Percentiles rank a stretch among this genome's conserved stretches.
These are phyloP conservation scores for Ceratocystiopsis brevicomis DNA, from an alignment of 2,329 filamentous ascomycete species.

Conservation along the genomic window DNA sequence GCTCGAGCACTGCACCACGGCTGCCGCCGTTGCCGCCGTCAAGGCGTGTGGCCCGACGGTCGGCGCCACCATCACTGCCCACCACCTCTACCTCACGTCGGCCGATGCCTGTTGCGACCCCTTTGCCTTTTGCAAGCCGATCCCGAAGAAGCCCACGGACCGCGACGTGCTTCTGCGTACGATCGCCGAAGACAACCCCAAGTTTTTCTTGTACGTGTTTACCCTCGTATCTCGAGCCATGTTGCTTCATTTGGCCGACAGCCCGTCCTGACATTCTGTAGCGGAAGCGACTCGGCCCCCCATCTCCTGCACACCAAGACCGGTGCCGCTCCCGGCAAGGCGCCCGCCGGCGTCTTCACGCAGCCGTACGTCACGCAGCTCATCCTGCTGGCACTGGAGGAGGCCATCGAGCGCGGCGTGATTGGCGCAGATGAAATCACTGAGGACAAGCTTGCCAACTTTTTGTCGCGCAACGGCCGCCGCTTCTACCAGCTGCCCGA, in stretches of 20 bases:
- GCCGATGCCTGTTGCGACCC: constrained; percentile 10
- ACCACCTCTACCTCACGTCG: constrained; percentile 51
- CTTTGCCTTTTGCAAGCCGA: constrained; percentile 41
- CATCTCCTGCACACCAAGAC: constrained; percentile 41
- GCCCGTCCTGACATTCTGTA: not conserved
- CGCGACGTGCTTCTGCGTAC: constrained; percentile 53
- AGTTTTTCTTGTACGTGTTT: constrained; percentile 38
- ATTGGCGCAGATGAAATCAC: constrained; percentile 33
- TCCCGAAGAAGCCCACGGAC: constrained; percentile 53
- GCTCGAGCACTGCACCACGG: constrained; percentile 65
- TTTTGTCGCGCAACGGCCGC: constrained; percentile 33
- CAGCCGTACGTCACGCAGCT: constrained; percentile 45
- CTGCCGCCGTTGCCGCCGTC: constrained; percentile 62
- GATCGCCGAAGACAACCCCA: constrained; percentile 36
- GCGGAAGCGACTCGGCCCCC: constrained; percentile 50
- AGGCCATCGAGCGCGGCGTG: constrained; percentile 35
- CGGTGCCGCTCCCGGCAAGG: constrained; percentile 25
- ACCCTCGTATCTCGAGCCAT: not conserved
- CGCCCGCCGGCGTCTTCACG: constrained; percentile 61
- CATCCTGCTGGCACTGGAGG: constrained; percentile 44
- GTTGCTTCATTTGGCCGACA: constrained; percentile 11
- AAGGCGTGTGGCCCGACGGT: constrained; percentile 59
- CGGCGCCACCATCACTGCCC: constrained; percentile 64
- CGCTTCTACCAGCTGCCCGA: constrained; percentile 31
- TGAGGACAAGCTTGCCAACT: constrained; percentile 32